Base-by-base conservation (phyloP, 2,329 filamentous ascomycete species). In the Cyphellophora attinorum region DNA sequence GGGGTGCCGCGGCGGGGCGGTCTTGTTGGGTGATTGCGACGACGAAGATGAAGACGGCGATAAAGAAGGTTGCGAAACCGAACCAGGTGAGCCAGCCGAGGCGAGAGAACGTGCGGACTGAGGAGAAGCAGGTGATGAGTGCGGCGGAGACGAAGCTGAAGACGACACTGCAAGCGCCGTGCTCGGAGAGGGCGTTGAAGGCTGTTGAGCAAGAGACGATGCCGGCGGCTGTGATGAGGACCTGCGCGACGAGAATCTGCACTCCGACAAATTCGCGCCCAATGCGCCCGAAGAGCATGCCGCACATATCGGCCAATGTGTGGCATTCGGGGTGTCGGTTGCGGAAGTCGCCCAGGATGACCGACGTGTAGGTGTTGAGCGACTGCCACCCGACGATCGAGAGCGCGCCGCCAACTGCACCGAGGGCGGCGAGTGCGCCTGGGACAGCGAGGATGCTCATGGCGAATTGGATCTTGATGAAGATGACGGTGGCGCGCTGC, bases 181-280 rank as follows among this genome's bases (percentile, higher is more conserved):
- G 74, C 18, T 61, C 59, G 0, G 70, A 74, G 2, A 79, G 58
- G 1, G 73, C 70, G 45, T 80, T 79, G 34, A 79, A 56, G 0
- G 65, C 74, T 0, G 70, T 70, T 0, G 72, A 72, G 2, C 75
- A 64, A 10, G 71, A 72, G 21, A 79, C 61, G 39, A 79, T 74
- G 5, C 74, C 73, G 1, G 68, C 69, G 1, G 66, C 73, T 6
- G 65, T 62, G 21, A 68, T 67, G 11, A 79, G 66, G 27, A 75
- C 61, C 48, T 31, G 58, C 56, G 69, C 74, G 1, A 73, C 72
- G 1, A 78, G 64, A 0, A 71, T 58, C 15, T 68, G 52, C 1
- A 68, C 70, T 13, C 32, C 32, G 19, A 34, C 18, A 3, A 34
- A 21, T 14, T 34, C 32, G 14, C 16, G 25, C n/a, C 6, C 32